A percentile compares a stretch with the other conserved stretches of the same genome.
Conservation (phyloP, 2,329 filamentous ascomycete species). For the Ophiostoma tasmaniense region DNA sequence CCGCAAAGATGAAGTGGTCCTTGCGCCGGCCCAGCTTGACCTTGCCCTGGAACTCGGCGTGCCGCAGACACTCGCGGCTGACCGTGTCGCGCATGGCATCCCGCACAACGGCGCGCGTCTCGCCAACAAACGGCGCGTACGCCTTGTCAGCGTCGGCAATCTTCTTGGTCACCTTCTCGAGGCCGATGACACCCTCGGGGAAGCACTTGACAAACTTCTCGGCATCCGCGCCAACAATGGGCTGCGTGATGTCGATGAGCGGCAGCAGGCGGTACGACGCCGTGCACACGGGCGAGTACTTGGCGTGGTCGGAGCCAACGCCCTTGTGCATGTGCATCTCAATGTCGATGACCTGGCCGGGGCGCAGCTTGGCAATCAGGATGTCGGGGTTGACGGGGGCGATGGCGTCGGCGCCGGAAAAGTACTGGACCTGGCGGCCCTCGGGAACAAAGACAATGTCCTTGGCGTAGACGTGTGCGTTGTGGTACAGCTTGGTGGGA, state of each 20-base stretch:
- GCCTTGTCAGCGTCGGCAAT: slow-evolving; percentile 57
- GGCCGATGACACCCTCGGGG: slow-evolving; percentile 73
- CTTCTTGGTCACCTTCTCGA: slow-evolving; percentile 61
- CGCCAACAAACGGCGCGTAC: slow-evolving; percentile 66
- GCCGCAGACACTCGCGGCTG: slow-evolving; percentile 82
- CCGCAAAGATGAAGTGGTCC: slow-evolving; percentile 95
- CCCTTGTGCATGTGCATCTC: slow-evolving; percentile 94
- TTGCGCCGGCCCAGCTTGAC: slow-evolving; percentile 83
- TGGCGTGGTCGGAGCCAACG: slow-evolving; percentile 86
- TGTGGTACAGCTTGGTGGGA: slow-evolving; percentile 73
- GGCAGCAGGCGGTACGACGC: slow-evolving; percentile 88
- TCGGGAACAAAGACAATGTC: slow-evolving; percentile 70
- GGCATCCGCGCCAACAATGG: slow-evolving; percentile 80
- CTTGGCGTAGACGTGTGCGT: slow-evolving; percentile 73
- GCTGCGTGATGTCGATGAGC: slow-evolving; percentile 71
- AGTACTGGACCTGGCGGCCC: slow-evolving; percentile 63
- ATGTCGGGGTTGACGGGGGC: slow-evolving; percentile 82
- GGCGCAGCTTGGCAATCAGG: slow-evolving; percentile 84
- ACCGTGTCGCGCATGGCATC: slow-evolving; percentile 93
- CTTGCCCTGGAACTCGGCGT: slow-evolving; percentile 89
- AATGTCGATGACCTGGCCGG: slow-evolving; percentile 77
- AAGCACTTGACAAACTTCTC: slow-evolving; percentile 88
- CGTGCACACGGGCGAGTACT: slow-evolving; percentile 93
- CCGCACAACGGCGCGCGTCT: slow-evolving; percentile 77
- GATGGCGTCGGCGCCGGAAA: slow-evolving; percentile 60